Evolutionary conservation across 768 basidiomycete species (phyloP).

Genomic region (Naganishia kalamii): DNA sequence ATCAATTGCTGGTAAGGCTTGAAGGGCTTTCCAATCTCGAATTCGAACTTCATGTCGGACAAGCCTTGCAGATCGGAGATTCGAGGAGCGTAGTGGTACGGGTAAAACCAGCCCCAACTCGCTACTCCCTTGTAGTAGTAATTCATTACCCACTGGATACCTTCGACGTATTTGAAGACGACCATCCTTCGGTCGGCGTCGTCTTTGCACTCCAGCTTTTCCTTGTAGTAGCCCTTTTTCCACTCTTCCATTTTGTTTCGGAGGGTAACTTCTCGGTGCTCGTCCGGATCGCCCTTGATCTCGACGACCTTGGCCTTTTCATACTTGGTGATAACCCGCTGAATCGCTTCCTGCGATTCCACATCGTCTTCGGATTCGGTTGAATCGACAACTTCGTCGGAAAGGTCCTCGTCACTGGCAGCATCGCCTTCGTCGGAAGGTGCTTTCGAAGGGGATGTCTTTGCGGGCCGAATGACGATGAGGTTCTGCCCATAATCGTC

Average conservation of each 20-base stretch:
- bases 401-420: constrained; percentile 35
- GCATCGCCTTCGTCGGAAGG: constrained; percentile 40
- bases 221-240: constrained; percentile 87
- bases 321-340: constrained; percentile 80
- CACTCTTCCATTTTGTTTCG: constrained; percentile 84
- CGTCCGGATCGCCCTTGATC: constrained; percentile 62
- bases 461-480: constrained; percentile 36
- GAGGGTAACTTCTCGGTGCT: constrained; percentile 63
- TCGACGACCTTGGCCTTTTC: constrained; percentile 71
- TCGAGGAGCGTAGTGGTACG: constrained; percentile 94
- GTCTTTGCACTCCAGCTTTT: constrained; percentile 76
- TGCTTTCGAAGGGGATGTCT: constrained; percentile 35
- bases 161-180: constrained; percentile 77
- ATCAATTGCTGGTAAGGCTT: constrained; percentile 91
- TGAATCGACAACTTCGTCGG: constrained; percentile 6
- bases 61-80: constrained; percentile 69
- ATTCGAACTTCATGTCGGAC: constrained; percentile 73
- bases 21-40: constrained; percentile 82
- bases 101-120: constrained; percentile 98
- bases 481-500: constrained; percentile 58
- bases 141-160: constrained; percentile 97
- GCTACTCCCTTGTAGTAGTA: constrained; percentile 97
- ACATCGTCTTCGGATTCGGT: constrained; percentile 55
- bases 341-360: constrained; percentile 65
- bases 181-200: constrained; percentile 64